Evolutionary conservation across 331 rosid genomes (phyloP).

Genomic region (Dryas integrifolia): DNA sequence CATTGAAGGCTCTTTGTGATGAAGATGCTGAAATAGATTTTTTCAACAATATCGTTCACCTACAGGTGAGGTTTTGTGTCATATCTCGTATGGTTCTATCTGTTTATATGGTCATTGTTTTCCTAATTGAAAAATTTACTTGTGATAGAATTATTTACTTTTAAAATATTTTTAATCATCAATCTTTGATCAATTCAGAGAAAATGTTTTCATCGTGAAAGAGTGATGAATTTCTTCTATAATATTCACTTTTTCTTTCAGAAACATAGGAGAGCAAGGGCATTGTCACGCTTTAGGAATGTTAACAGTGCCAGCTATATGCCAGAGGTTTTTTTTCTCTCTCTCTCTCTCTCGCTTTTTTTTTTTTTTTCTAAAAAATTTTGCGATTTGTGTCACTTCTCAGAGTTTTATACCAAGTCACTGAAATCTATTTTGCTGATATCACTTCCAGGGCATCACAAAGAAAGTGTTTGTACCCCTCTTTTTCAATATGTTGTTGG

Average conservation of each 20-base stretch:
- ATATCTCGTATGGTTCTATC: not conserved
- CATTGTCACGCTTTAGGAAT: constrained; percentile 64
- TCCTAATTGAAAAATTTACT: not conserved
- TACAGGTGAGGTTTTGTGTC: constrained; percentile 54
- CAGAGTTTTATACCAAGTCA: constrained; percentile 8
- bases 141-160: not conserved
- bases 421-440: constrained; percentile 25
- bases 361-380: not conserved
- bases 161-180: not conserved
- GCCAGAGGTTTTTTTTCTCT: constrained; percentile 55
- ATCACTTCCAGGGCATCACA: constrained; percentile 52
- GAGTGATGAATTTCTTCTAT: constrained; percentile 12
- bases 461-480: constrained; percentile 73
- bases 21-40: constrained; percentile 69
- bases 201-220: not conserved
- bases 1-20: constrained; percentile 52
- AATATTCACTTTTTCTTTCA: constrained; percentile 35
- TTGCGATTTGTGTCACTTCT: not conserved
- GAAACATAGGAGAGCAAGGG: constrained; percentile 85
- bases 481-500: constrained; percentile 74
- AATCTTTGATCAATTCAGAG: not conserved
- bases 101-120: not conserved
- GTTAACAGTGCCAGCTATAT: constrained; percentile 41
- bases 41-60: constrained; percentile 67
- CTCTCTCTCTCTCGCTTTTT: not conserved